Base-by-base conservation (phyloP, 805 yeast genomes). In the Saccharomycopsis sp. region DNA sequence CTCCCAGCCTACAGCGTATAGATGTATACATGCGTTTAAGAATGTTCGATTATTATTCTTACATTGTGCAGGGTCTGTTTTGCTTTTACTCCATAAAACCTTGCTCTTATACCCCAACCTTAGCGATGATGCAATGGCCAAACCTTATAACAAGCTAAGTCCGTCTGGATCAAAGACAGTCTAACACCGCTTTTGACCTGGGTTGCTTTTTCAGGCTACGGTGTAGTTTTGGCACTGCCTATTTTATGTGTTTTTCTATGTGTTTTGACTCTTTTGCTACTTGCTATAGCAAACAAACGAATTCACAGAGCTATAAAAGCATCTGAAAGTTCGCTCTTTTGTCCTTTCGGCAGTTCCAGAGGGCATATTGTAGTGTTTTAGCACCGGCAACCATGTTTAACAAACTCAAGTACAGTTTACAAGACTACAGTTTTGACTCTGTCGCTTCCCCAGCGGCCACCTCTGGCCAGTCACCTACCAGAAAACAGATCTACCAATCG, bases 401-500 rank as follows among this genome's bases (percentile, higher is more conserved):
- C n/a, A 47, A 24, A 17, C 38, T 60, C 35, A 58, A 55, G 35
- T 60, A 60, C 42, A 22, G 47, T 15, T 9, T 56, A 25, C 53
- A 58, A 12, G 61, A 60, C 44, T 55, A 55, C 51, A 53, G 51
- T n/a, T 58, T 58, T 23, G 57, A 51, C 25, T 29, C 58, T 9
- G 22, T 17, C 49, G 56, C 61, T 14, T 7, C 24, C 3, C 55
- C 58, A 8, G 59, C 63, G 3, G 57, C 58, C 17, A 20, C 24
- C 15, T 57, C 62, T 3, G 54, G 54, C 54, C 20, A 49, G 7
- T 61, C 58, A 7, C 82, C 80, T 2, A 66, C 77, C 7, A 68
- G 67, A 55, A 73, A 70, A 47, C 76, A 83, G 23, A 78, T 87
- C n/a, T 83, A 77, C 65, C 85, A 79, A 64, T 72, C 78, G 20